Base-by-base conservation (phyloP, 495 filamentous ascomycete genomes). In the Penicillium nucicola region DNA sequence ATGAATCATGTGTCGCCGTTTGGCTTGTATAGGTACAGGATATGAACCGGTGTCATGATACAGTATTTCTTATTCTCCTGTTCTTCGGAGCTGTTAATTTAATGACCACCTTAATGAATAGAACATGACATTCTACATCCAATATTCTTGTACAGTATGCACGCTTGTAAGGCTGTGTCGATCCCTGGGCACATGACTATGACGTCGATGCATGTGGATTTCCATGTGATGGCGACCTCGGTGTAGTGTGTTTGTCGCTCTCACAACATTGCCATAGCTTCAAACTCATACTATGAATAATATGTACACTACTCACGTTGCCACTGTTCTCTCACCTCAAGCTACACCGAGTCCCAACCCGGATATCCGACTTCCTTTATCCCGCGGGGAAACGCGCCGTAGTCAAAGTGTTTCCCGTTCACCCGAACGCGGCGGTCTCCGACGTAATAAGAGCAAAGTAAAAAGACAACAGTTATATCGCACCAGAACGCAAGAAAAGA, bases 361-460 rank as follows among this genome's bases (percentile, higher is more conserved):
- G 18, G 45, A 10, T 45, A 42, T 58, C 58, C 58, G 45, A 9
- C 49, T 39, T 58, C 58, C 58, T 48, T 55, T 45, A 38, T 50
- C 34, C 58, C 58, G 55, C 37, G 47, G 58, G 51, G 45, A 50
- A 61, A 61, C 48, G 45, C 48, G 50, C 38, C 48, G 46, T 25
- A 25, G 22, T 48, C 31, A 19, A 41, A 37, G 35, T 46, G 46
- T 58, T 53, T 58, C 54, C 62, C 62, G 59, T 60, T 65, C 62
- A 63, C 42, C 62, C 62, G 62, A 45, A 41, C 45, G 57, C 52
- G 17, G 35, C 13, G 34, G 41, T 42, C 39, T 19, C 39, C 31
- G 38, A 43, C 18, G 14, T 37, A 18, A 42, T 38, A 30, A 23
- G 18, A 34, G 22, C 25, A 28, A n/a, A n/a, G n/a, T n/a, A 28